phyloP scores from a whole-genome alignment of 2,329 filamentous ascomycete species.

The Orbilia brochopaga region DNA sequence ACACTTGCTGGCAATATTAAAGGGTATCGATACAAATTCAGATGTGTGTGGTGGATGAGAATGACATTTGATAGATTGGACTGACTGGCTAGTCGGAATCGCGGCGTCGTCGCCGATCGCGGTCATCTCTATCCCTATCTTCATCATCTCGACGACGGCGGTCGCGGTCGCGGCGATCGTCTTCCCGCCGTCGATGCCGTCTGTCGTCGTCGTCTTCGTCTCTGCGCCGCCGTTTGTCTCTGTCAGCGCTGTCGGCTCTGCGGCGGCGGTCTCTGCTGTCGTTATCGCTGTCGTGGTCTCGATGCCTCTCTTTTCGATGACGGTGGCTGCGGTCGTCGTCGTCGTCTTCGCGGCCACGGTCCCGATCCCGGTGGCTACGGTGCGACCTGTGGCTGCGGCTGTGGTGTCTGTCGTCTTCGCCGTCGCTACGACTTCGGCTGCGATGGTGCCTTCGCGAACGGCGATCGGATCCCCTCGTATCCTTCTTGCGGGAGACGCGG shows the following conservation, averaged over 20 bases:
- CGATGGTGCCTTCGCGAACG: constrained; percentile 53
- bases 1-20: not conserved
- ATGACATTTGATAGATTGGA: too few relatives aligned
- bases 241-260: constrained; percentile 11
- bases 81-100: constrained; percentile 3
- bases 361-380: constrained; percentile 29
- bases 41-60: too few relatives aligned
- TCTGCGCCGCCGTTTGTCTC: constrained; percentile 14
- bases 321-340: constrained; percentile 51
- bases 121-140: not conserved
- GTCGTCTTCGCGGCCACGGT: constrained; percentile 39
- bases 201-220: constrained; percentile 27
- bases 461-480: constrained; percentile 55
- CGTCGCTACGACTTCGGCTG: constrained; percentile 56
- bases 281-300: constrained; percentile 8
- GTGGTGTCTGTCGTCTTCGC: constrained; percentile 56
- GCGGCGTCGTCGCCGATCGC: constrained; percentile 21
- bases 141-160: constrained; percentile 24
- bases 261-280: constrained; percentile 18
- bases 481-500: constrained; percentile 59
- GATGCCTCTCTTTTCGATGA: constrained; percentile 55
- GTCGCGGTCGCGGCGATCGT: constrained; percentile 21
- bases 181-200: constrained; percentile 30
- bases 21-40: too few relatives aligned
- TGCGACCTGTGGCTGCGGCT: constrained; percentile 52